Percentiles rank a stretch among this genome's conserved stretches.
These are phyloP conservation scores for Arctostaphylos glauca DNA, from an alignment of 148 eudicot species.

Conservation along the genomic window DNA sequence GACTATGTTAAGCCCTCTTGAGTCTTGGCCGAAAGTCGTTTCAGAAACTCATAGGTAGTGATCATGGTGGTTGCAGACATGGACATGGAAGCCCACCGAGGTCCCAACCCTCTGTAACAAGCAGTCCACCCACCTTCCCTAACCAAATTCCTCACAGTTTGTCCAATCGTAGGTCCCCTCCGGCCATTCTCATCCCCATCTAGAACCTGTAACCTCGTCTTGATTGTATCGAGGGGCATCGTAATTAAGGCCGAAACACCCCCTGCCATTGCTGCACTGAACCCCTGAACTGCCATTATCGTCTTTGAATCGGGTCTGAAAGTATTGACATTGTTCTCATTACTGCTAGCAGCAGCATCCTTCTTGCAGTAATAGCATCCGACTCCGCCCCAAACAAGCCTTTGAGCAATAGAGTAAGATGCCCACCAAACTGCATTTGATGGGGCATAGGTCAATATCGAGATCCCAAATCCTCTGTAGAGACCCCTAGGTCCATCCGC, in stretches of 20 bases:
- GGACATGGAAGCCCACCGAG: conserved; percentile 76
- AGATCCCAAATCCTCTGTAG: conserved; percentile 80
- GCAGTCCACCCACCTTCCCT: conserved; percentile 76
- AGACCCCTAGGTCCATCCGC: conserved; percentile 61
- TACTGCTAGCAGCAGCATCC: conserved; percentile 13
- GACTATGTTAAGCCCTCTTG: conserved; percentile 40
- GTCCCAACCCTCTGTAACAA: conserved; percentile 66
- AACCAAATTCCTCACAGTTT: conserved; percentile 54
- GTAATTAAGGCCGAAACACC: conserved; percentile 62
- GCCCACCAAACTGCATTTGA: conserved; percentile 85
- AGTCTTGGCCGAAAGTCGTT: conserved; percentile 60
- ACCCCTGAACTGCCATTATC: conserved; percentile 61
- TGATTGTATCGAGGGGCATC: conserved; percentile 70
- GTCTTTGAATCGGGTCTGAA: conserved; percentile 52
- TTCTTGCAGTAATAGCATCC: conserved; percentile 39
- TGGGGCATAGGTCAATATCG: conserved; percentile 65
- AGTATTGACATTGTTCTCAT: conserved; percentile 13
- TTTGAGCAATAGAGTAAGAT: conserved; percentile 62
- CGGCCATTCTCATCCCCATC: conserved; percentile 54
- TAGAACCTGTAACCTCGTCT: conserved; percentile 65
- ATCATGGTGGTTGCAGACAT: conserved; percentile 76
- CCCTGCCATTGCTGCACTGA: conserved; percentile 69
- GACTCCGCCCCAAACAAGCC: conserved; percentile 58
- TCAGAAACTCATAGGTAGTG: conserved; percentile 73
- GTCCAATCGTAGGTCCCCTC: conserved; percentile 46